Evolutionary conservation across 257 asterid species (phyloP), one percentile per base, ranked within the genome.

Genomic region (Solanum chaucha): DNA sequence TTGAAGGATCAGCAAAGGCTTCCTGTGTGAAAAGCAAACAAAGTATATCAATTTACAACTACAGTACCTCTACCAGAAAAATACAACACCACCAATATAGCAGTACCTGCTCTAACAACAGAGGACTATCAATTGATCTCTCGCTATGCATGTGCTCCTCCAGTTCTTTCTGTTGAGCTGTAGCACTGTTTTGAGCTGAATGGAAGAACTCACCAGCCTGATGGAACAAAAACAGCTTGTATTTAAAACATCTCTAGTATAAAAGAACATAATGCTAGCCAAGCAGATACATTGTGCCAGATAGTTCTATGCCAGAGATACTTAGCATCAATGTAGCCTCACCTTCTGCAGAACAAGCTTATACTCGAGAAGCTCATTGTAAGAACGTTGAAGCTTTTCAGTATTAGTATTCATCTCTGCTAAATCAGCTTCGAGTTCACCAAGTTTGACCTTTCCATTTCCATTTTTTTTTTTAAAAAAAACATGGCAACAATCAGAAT

Each of bases 121-220:
- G 89, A 87, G 95, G 97, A 89, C 95, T 92, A 83, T 94, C 95
- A 58, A 93, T 87, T 59, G 92, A 93, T 87, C 91, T 90, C 65
- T 93, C 94, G 36, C 91, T 91, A 65, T 89, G 82, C 75, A 46
- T 41, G 32, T 87, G 91, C 83, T 87, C 89, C 83, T 88, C 93
- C 83, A 86, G 81, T 85, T 91, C 93, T 88, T 86, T 88, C 61
- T 89, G 92, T 90, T 89, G 95, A 83, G 93, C 92, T 58, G 88
- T 67, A 74, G 93, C 94, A 87, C 87, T 89, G 80, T 82, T 92
- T 90, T 92, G 92, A 83, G 94, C 94, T 35, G 93, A 94, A 87
- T 92, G 94, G 86, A 94, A 93, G 87, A 94, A 88, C 84, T 93
- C 93, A 86, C 94, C 89, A 67, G 95, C 97, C 97, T 94, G 92